Base-by-base conservation (phyloP, 768 basidiomycete genomes). In the Boletellus ananas region DNA sequence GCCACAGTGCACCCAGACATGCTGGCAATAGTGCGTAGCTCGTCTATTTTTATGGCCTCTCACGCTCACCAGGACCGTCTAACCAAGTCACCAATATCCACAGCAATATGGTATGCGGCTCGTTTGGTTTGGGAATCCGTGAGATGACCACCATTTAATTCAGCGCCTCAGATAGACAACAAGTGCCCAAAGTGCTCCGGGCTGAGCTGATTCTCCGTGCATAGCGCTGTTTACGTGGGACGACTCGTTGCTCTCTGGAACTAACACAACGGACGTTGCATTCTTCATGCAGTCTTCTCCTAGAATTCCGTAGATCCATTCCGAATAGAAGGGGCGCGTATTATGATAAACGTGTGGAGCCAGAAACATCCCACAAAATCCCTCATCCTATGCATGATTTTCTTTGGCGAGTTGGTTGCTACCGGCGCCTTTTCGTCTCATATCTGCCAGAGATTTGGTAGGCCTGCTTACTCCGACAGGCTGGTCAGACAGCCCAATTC, bases 1-100 rank as follows among this genome's bases (percentile, higher is more conserved):
- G 4, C 79, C 80, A 33, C 56, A 65, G 38, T 86, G 84, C 60
- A 73, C 67, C 54, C 64, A 74, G 53, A 75, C 73, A 49, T 86
- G 84, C 64, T 85, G 84, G 82, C 84, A 86, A 66, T 85, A 86
- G 84, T 85, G 66, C 58, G 84, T 71, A 10, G 3, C 27, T 36
- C 14, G 18, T 25, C 43, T 6, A 9, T 27, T 1, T 34, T 43
- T 18, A 29, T 38, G 29, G n/a, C 31, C 35, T 17, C 35, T 34
- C 13, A 11, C 37, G 39, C 51, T 70, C 41, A 63, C 41, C 33
- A 8, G 35, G 17, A 36, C 40, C 25, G 6, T 49, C 34, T 40
- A 47, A 53, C 31, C 34, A 48, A 84, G 82, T 56, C 81, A 69
- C 38, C 80, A 84, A 61, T 83, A 72, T 54, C 81, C 83, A 21